Evolutionary conservation across 331 rosid genomes (phyloP), one percentile per base, ranked within the genome.

Genomic region (Dryas integrifolia): DNA sequence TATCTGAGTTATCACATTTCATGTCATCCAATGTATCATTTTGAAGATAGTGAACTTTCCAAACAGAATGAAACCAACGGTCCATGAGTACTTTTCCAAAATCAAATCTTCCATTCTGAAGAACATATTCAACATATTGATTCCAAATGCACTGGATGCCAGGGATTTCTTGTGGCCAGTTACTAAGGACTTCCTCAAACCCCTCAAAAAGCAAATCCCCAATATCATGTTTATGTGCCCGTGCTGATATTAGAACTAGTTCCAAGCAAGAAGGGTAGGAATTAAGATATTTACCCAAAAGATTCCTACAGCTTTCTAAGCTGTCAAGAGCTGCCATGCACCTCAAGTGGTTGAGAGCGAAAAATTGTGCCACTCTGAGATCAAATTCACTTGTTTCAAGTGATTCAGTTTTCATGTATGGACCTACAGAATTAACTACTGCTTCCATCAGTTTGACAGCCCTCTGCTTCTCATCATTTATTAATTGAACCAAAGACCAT

Each of bases 111-210:
- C 69, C 85, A 76, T 83, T 78, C 71, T 76, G 84, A 75, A 94
- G 76, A 30, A 86, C 87, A 77, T 76, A 82, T 76, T 87, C 92
- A 72, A 85, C 85, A 55, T 89, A 94, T 73, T 94, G 97, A 79
- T 94, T 88, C 98, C 98, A 94, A 71, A 94, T 80, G 82, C 96
- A 86, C 4, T 91, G 92, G 69, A 94, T 60, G 47, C 98, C 98
- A 43, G 97, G 97, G 73, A 80, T 82, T 75, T 84, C 83, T 69
- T 86, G 89, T 15, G 96, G 92, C 98, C 98, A 91, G 78, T 79
- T 80, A 64, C 48, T 68, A 65, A 91, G 83, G 59, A 85, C 88
- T 59, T 89, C 90, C 89, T 94, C 96, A 70, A 94, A 91, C 26
- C 89, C 97, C 70, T 55, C 53, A 74, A 82, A 82, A 72, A 70